These are phyloP conservation scores for Sphagnum contortum DNA, from an alignment of 225 moss, liverwort and hornwort species.

Conservation along the genomic window DNA sequence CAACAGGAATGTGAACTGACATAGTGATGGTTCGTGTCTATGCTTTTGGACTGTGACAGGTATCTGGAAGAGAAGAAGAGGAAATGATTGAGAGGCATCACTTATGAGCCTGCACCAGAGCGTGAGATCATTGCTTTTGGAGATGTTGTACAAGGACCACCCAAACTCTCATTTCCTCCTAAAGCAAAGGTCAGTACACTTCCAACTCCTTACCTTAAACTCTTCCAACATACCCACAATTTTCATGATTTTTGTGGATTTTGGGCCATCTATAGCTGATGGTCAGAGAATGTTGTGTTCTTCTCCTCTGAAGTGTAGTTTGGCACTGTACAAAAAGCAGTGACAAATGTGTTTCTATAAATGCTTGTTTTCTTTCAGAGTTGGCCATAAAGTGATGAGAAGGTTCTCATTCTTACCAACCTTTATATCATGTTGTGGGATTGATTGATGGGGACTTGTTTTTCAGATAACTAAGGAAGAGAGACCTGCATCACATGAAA, in stretches of 20 bases:
- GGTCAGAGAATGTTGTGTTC: too few relatives aligned
- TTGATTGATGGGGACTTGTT: too few relatives aligned
- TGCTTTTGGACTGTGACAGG: constrained; percentile 18
- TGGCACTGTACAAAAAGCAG: too few relatives aligned
- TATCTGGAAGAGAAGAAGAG: constrained; percentile 69
- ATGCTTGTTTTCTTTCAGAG: too few relatives aligned
- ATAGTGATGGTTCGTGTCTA: not conserved
- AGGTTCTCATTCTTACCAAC: too few relatives aligned
- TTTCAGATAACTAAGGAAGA: constrained; percentile 27
- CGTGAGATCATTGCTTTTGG: constrained; percentile 82
- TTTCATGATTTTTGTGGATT: too few relatives aligned
- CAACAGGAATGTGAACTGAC: not conserved
- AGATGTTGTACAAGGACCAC: constrained; percentile 77
- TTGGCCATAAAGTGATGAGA: too few relatives aligned
- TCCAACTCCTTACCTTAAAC: not conserved
- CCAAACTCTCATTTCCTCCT: constrained; percentile 67
- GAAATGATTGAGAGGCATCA: constrained; percentile 26
- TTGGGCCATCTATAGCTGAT: too few relatives aligned
- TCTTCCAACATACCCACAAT: too few relatives aligned
- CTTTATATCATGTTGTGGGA: too few relatives aligned
- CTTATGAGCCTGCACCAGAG: constrained; percentile 31
- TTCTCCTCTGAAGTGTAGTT: too few relatives aligned
- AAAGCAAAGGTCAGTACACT: constrained; percentile 38
- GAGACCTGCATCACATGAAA: constrained; percentile 44
- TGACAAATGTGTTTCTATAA: too few relatives aligned